Conservation (phyloP, 805 yeast genomes). For the Candida adriatica region DNA sequence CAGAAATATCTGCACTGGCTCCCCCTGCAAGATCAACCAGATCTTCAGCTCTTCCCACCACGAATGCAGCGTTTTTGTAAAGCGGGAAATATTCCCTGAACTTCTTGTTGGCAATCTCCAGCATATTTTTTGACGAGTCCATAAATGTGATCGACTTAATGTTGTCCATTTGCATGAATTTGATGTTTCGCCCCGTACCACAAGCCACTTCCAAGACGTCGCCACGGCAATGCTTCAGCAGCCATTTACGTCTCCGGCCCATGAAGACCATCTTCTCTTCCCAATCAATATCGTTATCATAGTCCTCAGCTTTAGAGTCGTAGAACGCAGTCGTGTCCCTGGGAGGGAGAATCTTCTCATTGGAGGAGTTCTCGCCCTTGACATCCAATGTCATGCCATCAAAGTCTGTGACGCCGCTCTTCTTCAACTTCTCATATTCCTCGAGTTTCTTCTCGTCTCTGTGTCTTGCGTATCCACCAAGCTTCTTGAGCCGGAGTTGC, state of each 20-base stretch:
- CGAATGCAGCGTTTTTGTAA: conserved; percentile 72
- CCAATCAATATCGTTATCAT: conserved; percentile 70
- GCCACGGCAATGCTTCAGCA: conserved; percentile 72
- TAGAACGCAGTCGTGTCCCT: conserved; percentile 78
- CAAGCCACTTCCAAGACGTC: conserved; percentile 93
- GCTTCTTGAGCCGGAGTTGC: conserved; percentile 50
- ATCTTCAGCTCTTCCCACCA: conserved; percentile 86
- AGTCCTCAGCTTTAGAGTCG: conserved; percentile 69
- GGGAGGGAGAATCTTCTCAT: conserved; percentile 49
- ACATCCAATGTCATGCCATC: conserved; percentile 25
- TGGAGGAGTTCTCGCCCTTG: conserved; percentile 27
- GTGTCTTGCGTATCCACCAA: conserved; percentile 54
- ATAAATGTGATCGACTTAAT: conserved; percentile 74
- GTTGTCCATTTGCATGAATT: conserved; percentile 54
- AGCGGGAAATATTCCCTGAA: conserved; percentile 62
- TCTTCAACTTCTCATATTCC: conserved; percentile 49
- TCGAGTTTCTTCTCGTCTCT: conserved; percentile 54
- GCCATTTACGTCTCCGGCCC: conserved; percentile 66
- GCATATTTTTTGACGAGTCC: conserved; percentile 83
- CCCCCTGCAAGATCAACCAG: conserved; percentile 47
- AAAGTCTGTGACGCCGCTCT: conserved; percentile 27
- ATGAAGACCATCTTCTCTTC: conserved; percentile 38
- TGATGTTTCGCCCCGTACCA: conserved; percentile 92
- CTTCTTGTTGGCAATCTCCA: conserved; percentile 69
- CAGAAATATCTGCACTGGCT: conserved; percentile 11